A percentile compares a stretch with the other conserved stretches of the same genome.
Conservation (phyloP, 2,329 filamentous ascomycete species). For the Hypomyces perniciosus region DNA sequence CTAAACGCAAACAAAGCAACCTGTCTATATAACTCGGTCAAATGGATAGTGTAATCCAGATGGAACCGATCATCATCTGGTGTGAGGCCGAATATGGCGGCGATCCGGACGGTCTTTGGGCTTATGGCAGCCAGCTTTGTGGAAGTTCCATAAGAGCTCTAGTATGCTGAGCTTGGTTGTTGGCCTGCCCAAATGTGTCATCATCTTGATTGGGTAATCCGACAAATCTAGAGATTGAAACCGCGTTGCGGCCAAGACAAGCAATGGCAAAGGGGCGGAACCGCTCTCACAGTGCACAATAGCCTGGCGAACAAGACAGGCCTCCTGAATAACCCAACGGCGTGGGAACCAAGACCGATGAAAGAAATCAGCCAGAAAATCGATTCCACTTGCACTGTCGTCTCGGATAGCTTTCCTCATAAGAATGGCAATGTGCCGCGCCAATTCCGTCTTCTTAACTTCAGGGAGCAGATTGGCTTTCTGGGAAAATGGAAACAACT, state of each 20-base stretch:
- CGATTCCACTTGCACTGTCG: background rate
- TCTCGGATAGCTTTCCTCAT: background rate
- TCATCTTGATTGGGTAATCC: background rate
- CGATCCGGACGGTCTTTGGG: conserved; percentile 1
- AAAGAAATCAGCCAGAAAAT: conserved; percentile 1
- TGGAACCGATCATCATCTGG: background rate
- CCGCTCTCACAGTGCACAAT: conserved; percentile 2
- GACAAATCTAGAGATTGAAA: background rate
- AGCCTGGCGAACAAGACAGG: conserved; percentile 5
- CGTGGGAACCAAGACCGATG: conserved; percentile 7
- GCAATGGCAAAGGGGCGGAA: conserved; percentile 5
- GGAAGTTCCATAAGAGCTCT: conserved; percentile 8
- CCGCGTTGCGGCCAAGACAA: background rate
- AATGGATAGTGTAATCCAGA: conserved; percentile 1
- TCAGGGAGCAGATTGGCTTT: conserved; percentile 3
- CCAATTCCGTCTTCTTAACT: background rate
- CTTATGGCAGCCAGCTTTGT: conserved; percentile 2
- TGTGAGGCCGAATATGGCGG: conserved; percentile 1
- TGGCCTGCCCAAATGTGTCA: background rate
- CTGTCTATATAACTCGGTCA: background rate
- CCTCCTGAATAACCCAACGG: conserved; percentile 11
- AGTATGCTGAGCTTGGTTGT: background rate
- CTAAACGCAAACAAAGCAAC: background rate
- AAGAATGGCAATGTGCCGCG: background rate
- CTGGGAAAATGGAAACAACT: conserved; percentile 1